A percentile compares a stretch with the other conserved stretches of the same genome.
Evolutionary conservation across 768 basidiomycete genomes (phyloP).

Genomic region (Gymnopilus dilepis): DNA sequence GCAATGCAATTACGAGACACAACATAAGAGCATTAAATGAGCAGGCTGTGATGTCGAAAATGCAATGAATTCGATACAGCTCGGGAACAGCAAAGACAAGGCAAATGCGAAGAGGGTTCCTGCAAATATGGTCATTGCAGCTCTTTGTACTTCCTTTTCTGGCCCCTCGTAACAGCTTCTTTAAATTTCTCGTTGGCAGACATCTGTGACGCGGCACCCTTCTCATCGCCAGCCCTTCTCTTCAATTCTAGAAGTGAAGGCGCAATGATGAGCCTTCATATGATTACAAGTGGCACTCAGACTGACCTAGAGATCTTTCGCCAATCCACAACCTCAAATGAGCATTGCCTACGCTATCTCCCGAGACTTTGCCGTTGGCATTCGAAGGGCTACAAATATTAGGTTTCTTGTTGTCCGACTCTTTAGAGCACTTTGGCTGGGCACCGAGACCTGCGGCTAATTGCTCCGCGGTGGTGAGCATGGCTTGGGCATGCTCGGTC

Average conservation of each 20-base stretch:
- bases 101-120: no score
- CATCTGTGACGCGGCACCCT: constrained; percentile 50
- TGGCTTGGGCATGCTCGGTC: constrained; percentile 66
- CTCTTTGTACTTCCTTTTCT: constrained; percentile 24
- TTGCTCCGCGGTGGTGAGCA: constrained; percentile 71
- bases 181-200: constrained; percentile 43
- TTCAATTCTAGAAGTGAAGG: constrained; percentile 52
- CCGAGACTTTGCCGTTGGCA: constrained; percentile 2
- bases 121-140: neutral
- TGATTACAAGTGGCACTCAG: neutral
- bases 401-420: constrained; percentile 19
- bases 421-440: constrained; percentile 31
- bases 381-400: neutral
- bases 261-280: neutral
- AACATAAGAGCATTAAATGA: no score
- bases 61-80: no score
- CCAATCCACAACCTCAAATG: constrained; percentile 75
- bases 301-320: constrained; percentile 67
- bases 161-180: constrained; percentile 28
- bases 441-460: constrained; percentile 75
- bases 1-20: no score
- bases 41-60: no score
- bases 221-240: constrained; percentile 58
- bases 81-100: no score
- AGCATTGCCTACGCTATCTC: constrained; percentile 59